Percentiles rank a stretch among this genome's conserved stretches.
phyloP scores from a whole-genome alignment of 805 yeast genomes.

The Barnettozyma botsteinii region DNA sequence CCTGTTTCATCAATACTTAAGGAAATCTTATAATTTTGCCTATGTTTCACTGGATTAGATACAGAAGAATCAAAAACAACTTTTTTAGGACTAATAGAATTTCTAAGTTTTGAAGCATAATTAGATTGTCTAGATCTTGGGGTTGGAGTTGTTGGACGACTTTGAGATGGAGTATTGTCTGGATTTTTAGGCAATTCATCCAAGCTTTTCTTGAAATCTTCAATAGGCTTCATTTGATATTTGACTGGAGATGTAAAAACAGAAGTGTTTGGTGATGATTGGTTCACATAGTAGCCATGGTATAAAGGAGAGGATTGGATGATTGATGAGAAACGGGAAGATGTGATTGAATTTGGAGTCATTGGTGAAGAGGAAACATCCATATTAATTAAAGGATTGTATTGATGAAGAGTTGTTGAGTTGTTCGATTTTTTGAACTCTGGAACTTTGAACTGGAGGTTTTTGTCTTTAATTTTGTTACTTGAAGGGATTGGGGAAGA shows the following conservation, averaged over 20 bases:
- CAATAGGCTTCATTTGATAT: slow-evolving; percentile 24
- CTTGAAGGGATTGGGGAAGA: slow-evolving; percentile 24
- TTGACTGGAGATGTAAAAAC: slow-evolving; percentile 22
- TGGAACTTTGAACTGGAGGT: neutral
- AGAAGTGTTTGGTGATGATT: slow-evolving; percentile 20
- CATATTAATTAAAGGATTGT: neutral
- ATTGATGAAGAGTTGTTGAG: slow-evolving; percentile 3
- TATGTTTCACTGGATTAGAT: too few relatives aligned
- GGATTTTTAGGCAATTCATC: slow-evolving; percentile 19
- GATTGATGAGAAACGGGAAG: slow-evolving; percentile 26
- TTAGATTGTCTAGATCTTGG: neutral
- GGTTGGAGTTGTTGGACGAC: slow-evolving; percentile 9
- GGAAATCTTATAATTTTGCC: slow-evolving; percentile 11
- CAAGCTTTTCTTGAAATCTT: slow-evolving; percentile 10
- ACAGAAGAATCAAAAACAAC: neutral
- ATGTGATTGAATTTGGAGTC: slow-evolving; percentile 21
- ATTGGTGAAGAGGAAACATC: slow-evolving; percentile 20
- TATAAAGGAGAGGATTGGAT: slow-evolving; percentile 27
- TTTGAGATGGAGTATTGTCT: slow-evolving; percentile 17
- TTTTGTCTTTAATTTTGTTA: slow-evolving; percentile 2
- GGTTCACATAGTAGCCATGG: slow-evolving; percentile 24
- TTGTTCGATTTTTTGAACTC: slow-evolving; percentile 5
- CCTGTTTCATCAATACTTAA: slow-evolving; percentile 24
- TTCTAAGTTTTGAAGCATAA: neutral
- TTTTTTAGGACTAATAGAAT: neutral